Percentiles rank a stretch among this genome's conserved stretches.
Conservation (phyloP, 2,329 filamentous ascomycete species). For the Ceratocystis alfenasii region DNA sequence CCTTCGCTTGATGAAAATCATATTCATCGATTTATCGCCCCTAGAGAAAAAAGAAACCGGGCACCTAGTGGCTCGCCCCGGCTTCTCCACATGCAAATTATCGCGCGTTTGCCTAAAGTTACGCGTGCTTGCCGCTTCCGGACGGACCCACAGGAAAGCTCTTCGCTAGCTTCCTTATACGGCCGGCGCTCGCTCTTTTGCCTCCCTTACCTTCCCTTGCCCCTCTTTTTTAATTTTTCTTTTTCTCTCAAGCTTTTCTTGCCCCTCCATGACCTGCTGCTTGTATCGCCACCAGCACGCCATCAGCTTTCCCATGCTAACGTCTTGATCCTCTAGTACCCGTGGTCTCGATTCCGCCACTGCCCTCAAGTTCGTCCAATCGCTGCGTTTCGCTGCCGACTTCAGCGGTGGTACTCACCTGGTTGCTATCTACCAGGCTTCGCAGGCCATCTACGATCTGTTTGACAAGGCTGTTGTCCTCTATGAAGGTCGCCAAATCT, state of each 20-base stretch:
- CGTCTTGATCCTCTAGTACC: slow-evolving; percentile 34
- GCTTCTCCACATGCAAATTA: background rate
- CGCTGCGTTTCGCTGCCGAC: slow-evolving; percentile 52
- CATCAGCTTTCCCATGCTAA: background rate
- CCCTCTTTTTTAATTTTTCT: background rate
- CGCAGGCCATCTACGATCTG: slow-evolving; percentile 54
- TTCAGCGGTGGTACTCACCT: slow-evolving; percentile 49
- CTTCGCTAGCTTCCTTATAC: background rate
- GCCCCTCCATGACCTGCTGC: background rate
- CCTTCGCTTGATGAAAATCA: background rate
- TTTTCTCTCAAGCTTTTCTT: background rate
- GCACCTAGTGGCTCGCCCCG: background rate
- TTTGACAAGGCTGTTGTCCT: slow-evolving; percentile 67
- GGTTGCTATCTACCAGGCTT: slow-evolving; percentile 63
- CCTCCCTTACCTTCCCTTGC: background rate
- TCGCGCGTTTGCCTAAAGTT: background rate
- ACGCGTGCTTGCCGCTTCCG: background rate
- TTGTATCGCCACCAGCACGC: background rate
- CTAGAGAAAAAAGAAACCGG: background rate
- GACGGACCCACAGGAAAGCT: background rate
- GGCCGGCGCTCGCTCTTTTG: background rate
- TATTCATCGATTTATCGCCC: background rate
- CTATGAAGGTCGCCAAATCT: slow-evolving; percentile 68
- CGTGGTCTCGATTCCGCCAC: slow-evolving; percentile 62
- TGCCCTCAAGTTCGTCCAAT: slow-evolving; percentile 60